These are phyloP conservation scores for Tuber borchii DNA, from an alignment of 495 filamentous ascomycete genomes.

Conservation along the genomic window DNA sequence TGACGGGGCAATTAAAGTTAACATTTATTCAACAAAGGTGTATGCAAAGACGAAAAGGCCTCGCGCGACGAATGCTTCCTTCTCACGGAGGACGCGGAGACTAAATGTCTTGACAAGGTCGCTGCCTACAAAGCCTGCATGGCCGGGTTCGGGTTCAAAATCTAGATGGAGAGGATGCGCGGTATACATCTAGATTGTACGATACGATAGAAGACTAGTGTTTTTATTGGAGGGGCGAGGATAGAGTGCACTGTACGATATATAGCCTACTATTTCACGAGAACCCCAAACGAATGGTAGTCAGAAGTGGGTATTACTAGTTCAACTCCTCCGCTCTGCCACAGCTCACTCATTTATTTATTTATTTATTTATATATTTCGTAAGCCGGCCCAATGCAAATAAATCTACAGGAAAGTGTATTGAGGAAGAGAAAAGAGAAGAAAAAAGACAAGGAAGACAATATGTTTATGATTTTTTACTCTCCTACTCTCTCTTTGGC, in stretches of 20 bases:
- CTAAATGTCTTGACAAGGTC: conserved; percentile 72
- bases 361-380: neutral
- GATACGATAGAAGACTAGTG: neutral
- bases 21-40: conserved; percentile 46
- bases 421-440: neutral
- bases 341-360: neutral
- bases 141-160: conserved; percentile 84
- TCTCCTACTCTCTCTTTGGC: conserved; percentile 27
- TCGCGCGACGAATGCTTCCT: conserved; percentile 97
- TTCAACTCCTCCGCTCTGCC: neutral
- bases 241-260: neutral
- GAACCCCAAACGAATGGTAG: neutral
- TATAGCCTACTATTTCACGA: neutral
- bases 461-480: neutral
- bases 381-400: neutral
- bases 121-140: conserved; percentile 86
- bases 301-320: neutral
- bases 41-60: conserved; percentile 92
- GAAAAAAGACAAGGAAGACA: neutral
- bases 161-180: conserved; percentile 14
- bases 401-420: neutral
- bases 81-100: conserved; percentile 68
- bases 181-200: conserved; percentile 2
- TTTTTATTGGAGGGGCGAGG: neutral
- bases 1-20: neutral